These are phyloP conservation scores for Penicillium glabrum DNA, from an alignment of 2,329 filamentous ascomycete species.

Conservation along the genomic window DNA sequence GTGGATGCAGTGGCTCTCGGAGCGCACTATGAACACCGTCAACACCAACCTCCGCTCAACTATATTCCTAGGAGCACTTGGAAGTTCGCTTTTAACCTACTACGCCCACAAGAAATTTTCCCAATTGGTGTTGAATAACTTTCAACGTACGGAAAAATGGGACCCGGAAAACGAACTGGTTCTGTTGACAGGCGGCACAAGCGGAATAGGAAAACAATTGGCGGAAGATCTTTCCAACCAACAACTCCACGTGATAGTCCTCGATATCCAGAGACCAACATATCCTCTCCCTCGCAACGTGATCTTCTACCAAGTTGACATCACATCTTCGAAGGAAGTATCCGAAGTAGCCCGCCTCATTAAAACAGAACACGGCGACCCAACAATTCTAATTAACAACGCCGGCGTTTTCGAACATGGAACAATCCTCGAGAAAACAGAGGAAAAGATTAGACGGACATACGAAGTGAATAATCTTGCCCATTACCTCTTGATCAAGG, in stretches of 20 bases:
- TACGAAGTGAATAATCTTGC: conserved; percentile 51
- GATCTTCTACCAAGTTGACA: conserved; percentile 29
- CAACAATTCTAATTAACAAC: conserved; percentile 47
- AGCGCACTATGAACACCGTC: neutral
- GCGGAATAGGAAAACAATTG: conserved; percentile 23
- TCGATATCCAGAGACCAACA: conserved; percentile 9
- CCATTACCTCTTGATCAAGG: conserved; percentile 48
- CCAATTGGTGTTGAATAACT: neutral
- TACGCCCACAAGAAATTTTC: neutral
- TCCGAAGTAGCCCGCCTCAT: conserved; percentile 30
- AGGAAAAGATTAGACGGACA: conserved; percentile 41
- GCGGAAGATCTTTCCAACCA: conserved; percentile 11
- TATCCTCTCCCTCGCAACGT: conserved; percentile 5
- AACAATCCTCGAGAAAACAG: conserved; percentile 44
- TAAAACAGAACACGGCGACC: conserved; percentile 33
- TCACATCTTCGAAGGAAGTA: conserved; percentile 22
- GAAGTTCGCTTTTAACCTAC: neutral
- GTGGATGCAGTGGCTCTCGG: neutral
- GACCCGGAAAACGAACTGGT: conserved; percentile 15
- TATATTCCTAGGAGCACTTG: neutral
- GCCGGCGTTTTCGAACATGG: conserved; percentile 45
- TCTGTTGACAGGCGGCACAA: conserved; percentile 19
- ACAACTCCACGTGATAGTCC: conserved; percentile 11
- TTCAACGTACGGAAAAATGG: conserved; percentile 2
- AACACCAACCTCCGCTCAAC: neutral